A percentile compares a stretch with the other conserved stretches of the same genome.
Conservation (phyloP, 305 asterid species). For the Euphrasia arctica region DNA sequence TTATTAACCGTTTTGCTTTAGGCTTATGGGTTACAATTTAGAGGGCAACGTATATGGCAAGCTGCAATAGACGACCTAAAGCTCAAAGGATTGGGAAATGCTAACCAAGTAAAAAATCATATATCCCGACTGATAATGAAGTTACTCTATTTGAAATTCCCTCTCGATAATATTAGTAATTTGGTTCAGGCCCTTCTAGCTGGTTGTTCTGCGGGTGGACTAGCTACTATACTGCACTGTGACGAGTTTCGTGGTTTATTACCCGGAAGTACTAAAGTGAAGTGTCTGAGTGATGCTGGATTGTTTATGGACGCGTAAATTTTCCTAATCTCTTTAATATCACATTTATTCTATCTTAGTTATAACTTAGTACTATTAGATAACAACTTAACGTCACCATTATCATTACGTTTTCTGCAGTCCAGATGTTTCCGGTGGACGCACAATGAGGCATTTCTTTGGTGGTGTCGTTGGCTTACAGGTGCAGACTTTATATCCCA, state of each 20-base stretch:
- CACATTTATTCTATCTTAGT: not conserved
- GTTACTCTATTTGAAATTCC: not conserved
- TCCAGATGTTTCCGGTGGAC: conserved; percentile 77
- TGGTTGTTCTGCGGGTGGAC: conserved; percentile 97
- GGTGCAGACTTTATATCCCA: conserved; percentile 33
- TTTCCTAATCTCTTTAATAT: conserved; percentile 5
- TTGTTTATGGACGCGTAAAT: conserved; percentile 84
- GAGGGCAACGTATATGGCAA: conserved; percentile 82
- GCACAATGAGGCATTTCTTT: conserved; percentile 58
- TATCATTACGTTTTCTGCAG: conserved; percentile 40
- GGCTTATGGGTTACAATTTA: conserved; percentile 82
- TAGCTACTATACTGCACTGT: conserved; percentile 85
- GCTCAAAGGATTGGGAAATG: conserved; percentile 80
- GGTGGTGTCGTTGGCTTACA: conserved; percentile 75
- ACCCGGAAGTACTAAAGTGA: conserved; percentile 60
- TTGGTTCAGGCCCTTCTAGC: conserved; percentile 62
- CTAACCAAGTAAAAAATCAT: conserved; percentile 49
- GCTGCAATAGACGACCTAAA: conserved; percentile 74
- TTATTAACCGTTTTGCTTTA: conserved; percentile 22
- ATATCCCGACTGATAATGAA: not conserved
- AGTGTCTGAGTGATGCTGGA: conserved; percentile 91
- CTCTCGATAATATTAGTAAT: not conserved
- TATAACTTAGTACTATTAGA: not conserved
- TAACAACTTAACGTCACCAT: not conserved
- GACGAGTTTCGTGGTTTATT: conserved; percentile 65